A percentile compares a stretch with the other conserved stretches of the same genome.
Conservation (phyloP, 139 green algal genomes). For the Coelastrella sp. region DNA sequence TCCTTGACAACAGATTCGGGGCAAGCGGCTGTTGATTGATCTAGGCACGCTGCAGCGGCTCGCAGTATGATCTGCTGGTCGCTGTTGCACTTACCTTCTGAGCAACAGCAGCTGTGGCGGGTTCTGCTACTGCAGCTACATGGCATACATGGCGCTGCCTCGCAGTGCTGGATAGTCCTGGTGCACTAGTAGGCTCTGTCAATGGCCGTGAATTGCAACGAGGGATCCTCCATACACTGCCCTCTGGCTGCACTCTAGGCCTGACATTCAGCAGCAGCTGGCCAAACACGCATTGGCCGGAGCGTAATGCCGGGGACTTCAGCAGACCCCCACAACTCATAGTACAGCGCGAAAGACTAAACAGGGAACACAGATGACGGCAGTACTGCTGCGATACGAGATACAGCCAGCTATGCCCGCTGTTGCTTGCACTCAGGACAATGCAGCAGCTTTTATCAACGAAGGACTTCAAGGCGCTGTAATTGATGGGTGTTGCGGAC, state of each 20-base stretch:
- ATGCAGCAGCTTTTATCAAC: too few species aligned
- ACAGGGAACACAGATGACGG: not conserved
- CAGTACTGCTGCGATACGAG: not conserved
- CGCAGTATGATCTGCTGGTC: too few species aligned
- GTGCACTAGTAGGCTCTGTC: not conserved
- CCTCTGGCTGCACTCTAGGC: not conserved
- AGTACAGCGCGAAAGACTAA: too few species aligned
- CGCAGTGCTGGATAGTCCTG: not conserved
- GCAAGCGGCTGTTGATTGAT: too few species aligned
- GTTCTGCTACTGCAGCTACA: constrained; percentile 1
- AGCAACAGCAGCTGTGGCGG: constrained; percentile 12
- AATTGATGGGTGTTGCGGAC: too few species aligned
- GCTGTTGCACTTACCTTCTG: constrained; percentile 21
- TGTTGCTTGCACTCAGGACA: too few species aligned
- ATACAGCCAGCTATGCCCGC: too few species aligned
- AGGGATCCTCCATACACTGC: not conserved
- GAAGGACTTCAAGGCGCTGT: too few species aligned
- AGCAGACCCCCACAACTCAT: constrained; percentile 18
- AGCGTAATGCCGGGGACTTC: not conserved
- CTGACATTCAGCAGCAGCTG: constrained; percentile 12
- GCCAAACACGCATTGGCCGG: constrained; percentile 31
- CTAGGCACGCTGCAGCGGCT: too few species aligned
- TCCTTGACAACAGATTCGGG: too few species aligned
- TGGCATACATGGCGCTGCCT: not conserved
- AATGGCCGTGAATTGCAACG: not conserved